Conservation (phyloP, 441 rosid genomes). For the Flueggea neowawraea region DNA sequence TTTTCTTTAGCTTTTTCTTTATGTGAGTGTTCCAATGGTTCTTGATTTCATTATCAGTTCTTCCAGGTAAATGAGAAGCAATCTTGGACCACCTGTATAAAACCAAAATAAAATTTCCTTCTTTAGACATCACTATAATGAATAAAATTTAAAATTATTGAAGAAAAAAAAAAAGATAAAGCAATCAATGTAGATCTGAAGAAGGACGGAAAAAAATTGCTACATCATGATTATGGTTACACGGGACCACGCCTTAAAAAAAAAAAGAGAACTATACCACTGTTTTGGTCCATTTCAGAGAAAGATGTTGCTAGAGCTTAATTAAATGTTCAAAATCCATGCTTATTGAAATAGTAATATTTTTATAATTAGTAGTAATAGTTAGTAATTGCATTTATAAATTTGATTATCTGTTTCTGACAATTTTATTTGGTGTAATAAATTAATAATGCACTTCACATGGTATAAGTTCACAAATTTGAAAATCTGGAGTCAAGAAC, state of each 20-base stretch:
- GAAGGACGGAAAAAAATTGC: too few relatives aligned
- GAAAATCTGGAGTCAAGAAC: background rate
- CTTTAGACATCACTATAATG: background rate
- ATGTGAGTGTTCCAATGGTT: constrained; percentile 97
- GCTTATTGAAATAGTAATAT: too few relatives aligned
- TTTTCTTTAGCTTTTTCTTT: constrained; percentile 79
- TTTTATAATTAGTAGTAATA: too few relatives aligned
- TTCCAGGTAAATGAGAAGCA: constrained; percentile 88
- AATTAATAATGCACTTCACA: background rate
- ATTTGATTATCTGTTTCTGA: too few relatives aligned
- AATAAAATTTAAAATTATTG: background rate
- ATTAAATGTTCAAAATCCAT: too few relatives aligned
- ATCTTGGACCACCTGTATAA: constrained; percentile 85
- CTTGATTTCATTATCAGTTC: constrained; percentile 96
- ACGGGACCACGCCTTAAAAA: too few relatives aligned
- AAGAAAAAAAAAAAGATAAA: background rate
- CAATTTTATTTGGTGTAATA: too few relatives aligned
- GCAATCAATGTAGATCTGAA: too few relatives aligned
- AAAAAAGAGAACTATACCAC: too few relatives aligned
- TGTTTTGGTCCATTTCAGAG: too few relatives aligned
- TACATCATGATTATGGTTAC: too few relatives aligned
- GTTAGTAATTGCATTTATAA: background rate
- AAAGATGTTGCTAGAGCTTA: too few relatives aligned
- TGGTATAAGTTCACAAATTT: constrained; percentile 4
- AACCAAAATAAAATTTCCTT: background rate